Evolutionary conservation across 2,329 filamentous ascomycete genomes (phyloP).

Genomic region (Colletotrichum eleusines): DNA sequence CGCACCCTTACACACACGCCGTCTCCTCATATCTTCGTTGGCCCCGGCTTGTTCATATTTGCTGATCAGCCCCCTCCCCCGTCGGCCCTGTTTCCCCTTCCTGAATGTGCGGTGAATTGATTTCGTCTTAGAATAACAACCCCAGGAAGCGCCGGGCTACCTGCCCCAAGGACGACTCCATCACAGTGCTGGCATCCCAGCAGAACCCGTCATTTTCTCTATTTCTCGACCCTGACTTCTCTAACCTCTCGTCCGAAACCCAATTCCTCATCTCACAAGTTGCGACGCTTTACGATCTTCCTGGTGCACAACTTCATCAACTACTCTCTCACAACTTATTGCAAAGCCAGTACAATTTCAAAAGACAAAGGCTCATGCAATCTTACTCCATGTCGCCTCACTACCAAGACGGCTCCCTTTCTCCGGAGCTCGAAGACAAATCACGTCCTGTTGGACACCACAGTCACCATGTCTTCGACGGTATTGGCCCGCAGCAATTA

Average conservation of each 20-base stretch:
- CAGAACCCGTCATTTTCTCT: slow-evolving; percentile 42
- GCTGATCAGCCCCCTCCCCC: slow-evolving; percentile 41
- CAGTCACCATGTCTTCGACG: slow-evolving; percentile 44
- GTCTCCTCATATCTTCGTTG: slow-evolving; percentile 44
- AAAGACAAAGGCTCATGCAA: slow-evolving; percentile 50
- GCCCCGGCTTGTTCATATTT: slow-evolving; percentile 44
- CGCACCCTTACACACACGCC: slow-evolving; percentile 39
- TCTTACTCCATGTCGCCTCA: slow-evolving; percentile 50
- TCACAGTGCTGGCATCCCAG: slow-evolving; percentile 51
- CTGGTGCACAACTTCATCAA: slow-evolving; percentile 49
- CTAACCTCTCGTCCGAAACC: slow-evolving; percentile 46
- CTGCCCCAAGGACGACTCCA: slow-evolving; percentile 53
- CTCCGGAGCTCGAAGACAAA: slow-evolving; percentile 51
- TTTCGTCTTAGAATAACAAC: slow-evolving; percentile 51
- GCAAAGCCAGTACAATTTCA: slow-evolving; percentile 45
- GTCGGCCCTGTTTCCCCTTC: slow-evolving; percentile 46
- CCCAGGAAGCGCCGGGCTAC: slow-evolving; percentile 60
- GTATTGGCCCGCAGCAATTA: slow-evolving; percentile 21
- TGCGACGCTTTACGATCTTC: slow-evolving; percentile 50
- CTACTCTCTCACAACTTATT: slow-evolving; percentile 28
- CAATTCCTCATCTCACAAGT: slow-evolving; percentile 47
- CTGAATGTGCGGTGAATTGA: slow-evolving; percentile 56
- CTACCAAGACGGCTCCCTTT: slow-evolving; percentile 43
- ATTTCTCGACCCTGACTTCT: slow-evolving; percentile 44
- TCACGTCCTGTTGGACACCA: slow-evolving; percentile 43